Evolutionary conservation across 768 basidiomycete genomes (phyloP), one percentile per base, ranked within the genome.

Genomic region (Phanerochaete carnosa): DNA sequence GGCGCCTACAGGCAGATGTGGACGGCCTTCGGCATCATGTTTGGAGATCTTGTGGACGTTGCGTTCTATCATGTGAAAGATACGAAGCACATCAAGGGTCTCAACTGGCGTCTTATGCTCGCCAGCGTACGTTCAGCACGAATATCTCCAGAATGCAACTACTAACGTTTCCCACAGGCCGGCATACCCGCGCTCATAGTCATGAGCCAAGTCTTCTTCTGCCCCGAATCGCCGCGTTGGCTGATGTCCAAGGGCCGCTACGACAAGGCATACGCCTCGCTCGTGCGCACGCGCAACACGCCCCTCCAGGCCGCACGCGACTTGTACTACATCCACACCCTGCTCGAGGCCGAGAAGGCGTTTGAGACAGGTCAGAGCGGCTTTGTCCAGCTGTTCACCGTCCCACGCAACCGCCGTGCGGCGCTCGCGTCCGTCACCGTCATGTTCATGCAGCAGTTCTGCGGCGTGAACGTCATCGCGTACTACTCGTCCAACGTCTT

Each of bases 401-500:
- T 93, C 25, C 89, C 89, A 4, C 86, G 93, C 16, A 86, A 86
- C 65, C 79, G 89, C 43, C 79, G 89, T 33, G 89, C 88, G 0
- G 74, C 83, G 1, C 69, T 84, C 35, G 88, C 84, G 0, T 81
- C 83, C n/a, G 79, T 79, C 64, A 75, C 86, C 55, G 86, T 90
- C 66, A 91, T 89, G 88, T 87, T 94, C 68, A 76, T 76, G 70
- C 91, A 92, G 68, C 90, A 92, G 73, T 89, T 92, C 79, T 90
- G 89, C 67, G 90, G 90, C 58, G 85, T 93, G 74, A 91, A 92
- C 72, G 86, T 86, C 59, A 82, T 82, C 62, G 88, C 91, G 6
- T 94, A 91, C 77, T 94, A 94, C 71, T 91, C 89, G 0, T 89
- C 89, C 0, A 84, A 80, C 29, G 83, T 95, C 72, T 94, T 95